Conservation (phyloP, 2,329 filamentous ascomycete species). For the Calonectria leucothoes region DNA sequence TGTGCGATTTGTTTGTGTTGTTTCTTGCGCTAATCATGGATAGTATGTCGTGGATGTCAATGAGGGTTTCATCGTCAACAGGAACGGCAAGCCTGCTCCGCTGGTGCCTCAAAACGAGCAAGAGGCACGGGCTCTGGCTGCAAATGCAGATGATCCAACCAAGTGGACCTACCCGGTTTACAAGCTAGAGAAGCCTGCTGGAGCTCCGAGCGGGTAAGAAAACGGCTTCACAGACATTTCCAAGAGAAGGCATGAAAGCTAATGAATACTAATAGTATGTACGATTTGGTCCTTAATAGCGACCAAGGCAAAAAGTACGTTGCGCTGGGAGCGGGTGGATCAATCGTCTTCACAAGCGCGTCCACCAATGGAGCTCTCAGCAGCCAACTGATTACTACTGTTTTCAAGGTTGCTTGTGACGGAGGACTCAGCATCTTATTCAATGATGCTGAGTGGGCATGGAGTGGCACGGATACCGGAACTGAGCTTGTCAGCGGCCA, state of each 20-base stretch:
- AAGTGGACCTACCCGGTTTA: neutral
- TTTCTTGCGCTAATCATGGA: neutral
- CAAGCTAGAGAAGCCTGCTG: neutral
- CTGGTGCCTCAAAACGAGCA: neutral
- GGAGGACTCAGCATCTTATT: neutral
- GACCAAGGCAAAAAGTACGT: neutral
- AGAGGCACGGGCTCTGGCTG: neutral
- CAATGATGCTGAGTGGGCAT: neutral
- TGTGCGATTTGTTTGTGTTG: neutral
- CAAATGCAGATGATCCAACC: neutral
- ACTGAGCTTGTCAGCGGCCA: neutral
- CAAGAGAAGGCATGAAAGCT: neutral
- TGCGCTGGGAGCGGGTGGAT: neutral
- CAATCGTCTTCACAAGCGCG: neutral
- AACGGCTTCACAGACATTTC: neutral
- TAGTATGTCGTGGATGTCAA: neutral
- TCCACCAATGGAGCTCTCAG: neutral
- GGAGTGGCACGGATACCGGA: neutral
- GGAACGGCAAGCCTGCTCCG: neutral
- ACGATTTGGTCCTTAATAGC: neutral
- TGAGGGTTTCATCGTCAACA: neutral
- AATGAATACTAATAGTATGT: neutral
- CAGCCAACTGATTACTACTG: neutral
- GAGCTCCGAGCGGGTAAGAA: neutral
- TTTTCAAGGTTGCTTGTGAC: neutral